Base-by-base conservation (phyloP, 1,139 yeast genomes). In the Yarrowia galli region DNA sequence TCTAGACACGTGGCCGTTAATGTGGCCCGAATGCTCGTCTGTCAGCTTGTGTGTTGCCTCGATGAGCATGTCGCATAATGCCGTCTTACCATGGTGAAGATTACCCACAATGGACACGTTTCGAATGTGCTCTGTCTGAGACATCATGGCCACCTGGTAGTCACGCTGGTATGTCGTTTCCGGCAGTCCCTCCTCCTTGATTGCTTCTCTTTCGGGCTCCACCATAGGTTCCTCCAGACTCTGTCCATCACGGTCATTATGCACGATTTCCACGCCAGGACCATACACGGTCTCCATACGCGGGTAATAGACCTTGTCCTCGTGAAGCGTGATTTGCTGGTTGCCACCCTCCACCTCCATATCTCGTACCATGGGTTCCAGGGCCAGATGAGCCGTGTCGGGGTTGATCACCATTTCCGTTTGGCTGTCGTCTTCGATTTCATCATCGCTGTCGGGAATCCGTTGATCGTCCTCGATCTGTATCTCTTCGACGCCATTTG, bases 31-130 rank as follows among this genome's bases (percentile, higher is more conserved):
- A 72, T 72, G 75, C 5, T 77, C 75, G 6, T 78, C 75, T 8
- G 66, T 46, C 22, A 75, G 36, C 15, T 71, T 74, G 75, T 92
- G 97, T 0, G 96, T 87, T 68, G 87, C 87, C 6, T 79, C 72
- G 0, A 92, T 85, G 40, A 93, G 77, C 78, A 85, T 77, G 75
- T 92, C 97, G n/a, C 91, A 72, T 1, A 93, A 78, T 0, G 92
- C 82, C 0, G 98, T 90, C 78, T 96, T 95, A 2, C 99, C 99
- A n/a, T 91, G 87, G 73, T 91, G 91, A 2, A 90, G 75, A 66
- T 87, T 85, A 0, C 99, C 99, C n/a, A 89, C 86, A 0, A 96
- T 71, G 0, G 95, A 90, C n/a, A 93, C 79, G 75, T 90, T 93
- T 68, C 97, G 83, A 32, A 89, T 83, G 72, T 89, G 86, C 18